Conservation (phyloP, 257 asterid species). For the Forsythia suspensa region DNA sequence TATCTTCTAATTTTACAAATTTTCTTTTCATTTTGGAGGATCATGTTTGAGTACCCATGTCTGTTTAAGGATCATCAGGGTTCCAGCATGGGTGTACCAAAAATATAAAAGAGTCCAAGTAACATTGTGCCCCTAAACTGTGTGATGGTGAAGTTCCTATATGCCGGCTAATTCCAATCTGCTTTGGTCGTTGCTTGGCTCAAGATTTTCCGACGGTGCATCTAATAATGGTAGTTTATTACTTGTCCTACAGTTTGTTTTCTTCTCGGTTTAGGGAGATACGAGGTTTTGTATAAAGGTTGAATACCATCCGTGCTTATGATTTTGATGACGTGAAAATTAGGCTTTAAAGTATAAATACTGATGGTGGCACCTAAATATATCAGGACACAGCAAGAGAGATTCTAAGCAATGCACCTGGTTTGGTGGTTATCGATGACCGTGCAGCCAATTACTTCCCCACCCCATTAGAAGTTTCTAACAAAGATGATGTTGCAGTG, state of each 20-base stretch:
- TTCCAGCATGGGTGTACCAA: background rate
- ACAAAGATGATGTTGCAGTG: slow-evolving; percentile 87
- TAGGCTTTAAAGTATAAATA: too few relatives aligned
- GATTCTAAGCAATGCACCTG: slow-evolving; percentile 74
- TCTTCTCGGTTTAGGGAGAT: background rate
- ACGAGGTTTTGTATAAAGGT: background rate
- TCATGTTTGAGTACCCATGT: too few relatives aligned
- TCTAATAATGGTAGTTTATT: background rate
- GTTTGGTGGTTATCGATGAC: slow-evolving; percentile 82
- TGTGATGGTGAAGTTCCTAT: background rate
- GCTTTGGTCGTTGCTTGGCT: background rate
- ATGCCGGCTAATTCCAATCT: background rate
- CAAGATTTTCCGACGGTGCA: background rate
- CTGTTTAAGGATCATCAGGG: background rate
- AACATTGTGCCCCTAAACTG: background rate
- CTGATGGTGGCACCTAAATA: too few relatives aligned
- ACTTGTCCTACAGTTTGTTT: background rate
- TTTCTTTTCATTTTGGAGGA: too few relatives aligned
- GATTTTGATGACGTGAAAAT: too few relatives aligned
- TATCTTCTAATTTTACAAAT: background rate
- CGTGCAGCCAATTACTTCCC: slow-evolving; percentile 80
- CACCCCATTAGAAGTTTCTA: slow-evolving; percentile 83
- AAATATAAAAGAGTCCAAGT: background rate
- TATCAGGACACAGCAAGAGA: slow-evolving; percentile 64
- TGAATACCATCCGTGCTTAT: background rate